Evolutionary conservation across 2,329 filamentous ascomycete genomes (phyloP).

Genomic region (Endothia cerciana): DNA sequence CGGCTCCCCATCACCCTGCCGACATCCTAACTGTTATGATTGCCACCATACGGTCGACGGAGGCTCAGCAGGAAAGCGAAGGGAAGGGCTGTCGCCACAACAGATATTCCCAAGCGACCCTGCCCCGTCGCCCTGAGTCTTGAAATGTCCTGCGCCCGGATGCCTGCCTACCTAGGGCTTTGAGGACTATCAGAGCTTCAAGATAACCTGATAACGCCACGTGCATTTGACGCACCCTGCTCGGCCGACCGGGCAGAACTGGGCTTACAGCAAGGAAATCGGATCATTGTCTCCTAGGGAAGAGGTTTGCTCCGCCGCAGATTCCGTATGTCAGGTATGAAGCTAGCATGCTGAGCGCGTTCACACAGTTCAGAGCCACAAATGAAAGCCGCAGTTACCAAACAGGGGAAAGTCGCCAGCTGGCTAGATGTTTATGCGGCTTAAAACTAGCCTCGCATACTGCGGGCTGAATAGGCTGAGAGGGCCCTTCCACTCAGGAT

Average conservation of each 20-base stretch:
- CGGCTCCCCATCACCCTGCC: neutral
- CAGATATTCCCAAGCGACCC: no score
- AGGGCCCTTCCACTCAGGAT: neutral
- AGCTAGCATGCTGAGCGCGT: neutral
- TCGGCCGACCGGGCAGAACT: no score
- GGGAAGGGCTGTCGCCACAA: neutral
- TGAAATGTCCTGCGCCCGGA: no score
- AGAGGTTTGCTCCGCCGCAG: neutral
- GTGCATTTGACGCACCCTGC: no score
- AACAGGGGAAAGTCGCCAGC: constrained; percentile 1
- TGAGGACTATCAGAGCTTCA: no score
- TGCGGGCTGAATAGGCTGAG: neutral
- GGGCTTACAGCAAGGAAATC: neutral
- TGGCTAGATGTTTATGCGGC: neutral
- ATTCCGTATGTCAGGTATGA: no score
- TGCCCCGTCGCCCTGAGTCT: no score
- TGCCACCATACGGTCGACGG: neutral
- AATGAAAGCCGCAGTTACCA: neutral
- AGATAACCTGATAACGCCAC: no score
- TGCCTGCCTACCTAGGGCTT: no score
- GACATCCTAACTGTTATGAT: neutral
- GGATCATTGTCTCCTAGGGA: neutral
- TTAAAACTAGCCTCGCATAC: neutral
- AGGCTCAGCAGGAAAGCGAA: neutral
- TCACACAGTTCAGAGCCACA: neutral